A percentile compares a stretch with the other conserved stretches of the same genome.
Evolutionary conservation across 306 rosid species (phyloP).

Genomic region (Cucumis sativus): DNA sequence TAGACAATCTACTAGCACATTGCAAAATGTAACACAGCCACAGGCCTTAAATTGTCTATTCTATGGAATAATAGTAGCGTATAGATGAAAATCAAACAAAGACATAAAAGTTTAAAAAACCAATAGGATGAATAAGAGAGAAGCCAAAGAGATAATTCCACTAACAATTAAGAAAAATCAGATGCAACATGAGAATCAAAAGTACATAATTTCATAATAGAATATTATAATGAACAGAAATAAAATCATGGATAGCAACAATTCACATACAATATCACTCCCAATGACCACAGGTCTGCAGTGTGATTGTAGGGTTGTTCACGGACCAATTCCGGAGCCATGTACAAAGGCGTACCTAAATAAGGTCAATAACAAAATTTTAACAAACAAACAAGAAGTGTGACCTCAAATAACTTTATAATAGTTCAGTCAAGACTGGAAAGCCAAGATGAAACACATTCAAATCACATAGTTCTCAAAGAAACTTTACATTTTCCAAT

Average conservation of each 20-base stretch:
- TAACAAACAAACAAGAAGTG: background rate
- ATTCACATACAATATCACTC: constrained; percentile 75
- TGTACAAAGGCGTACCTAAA: constrained; percentile 90
- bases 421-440: background rate
- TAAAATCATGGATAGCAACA: constrained; percentile 12
- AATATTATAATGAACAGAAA: background rate
- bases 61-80: background rate
- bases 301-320: constrained; percentile 97
- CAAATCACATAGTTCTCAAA: background rate
- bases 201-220: background rate
- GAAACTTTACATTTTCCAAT: background rate
- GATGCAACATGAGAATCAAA: background rate
- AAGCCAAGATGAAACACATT: background rate
- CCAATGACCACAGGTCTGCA: constrained; percentile 97
- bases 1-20: background rate
- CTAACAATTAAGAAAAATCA: background rate
- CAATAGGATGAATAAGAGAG: background rate
- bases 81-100: background rate
- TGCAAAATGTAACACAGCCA: background rate
- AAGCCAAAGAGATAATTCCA: background rate
- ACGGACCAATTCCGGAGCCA: constrained; percentile 97
- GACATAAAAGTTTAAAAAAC: background rate
- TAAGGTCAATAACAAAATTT: background rate
- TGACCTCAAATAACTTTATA: background rate
- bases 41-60: background rate